Base-by-base conservation (phyloP, 2,329 filamentous ascomycete species). In the Cladobotryum protrusum region DNA sequence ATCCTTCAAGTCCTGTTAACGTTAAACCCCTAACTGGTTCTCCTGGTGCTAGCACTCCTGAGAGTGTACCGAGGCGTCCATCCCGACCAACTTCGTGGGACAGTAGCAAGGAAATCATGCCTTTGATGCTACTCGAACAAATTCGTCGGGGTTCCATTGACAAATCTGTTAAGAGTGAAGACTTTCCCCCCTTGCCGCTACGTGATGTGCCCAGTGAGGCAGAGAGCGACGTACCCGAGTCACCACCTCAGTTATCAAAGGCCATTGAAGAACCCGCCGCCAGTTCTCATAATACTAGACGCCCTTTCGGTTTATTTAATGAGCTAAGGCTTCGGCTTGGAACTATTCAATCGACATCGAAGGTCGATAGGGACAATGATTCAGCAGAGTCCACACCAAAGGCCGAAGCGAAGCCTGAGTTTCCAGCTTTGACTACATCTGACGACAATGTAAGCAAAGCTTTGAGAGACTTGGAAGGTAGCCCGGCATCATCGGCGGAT, bases 51-150 rank as follows among this genome's bases (percentile, higher is more conserved):
- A 56, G 63, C 8, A 55, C 61, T 1, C 62, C 63, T 5, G 71
- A 75, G 12, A 55, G 61, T 13, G 53, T 63, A 15, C 60, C 65
- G 13, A 74, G 69, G 57, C 65, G 68, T 45, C 62, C 68, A 39
- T 60, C 72, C 18, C 73, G 81, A 5, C 79, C 79, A 12, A 81
- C 71, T 12, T 83, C 79, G 0, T 84, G 81, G 81, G 81, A 83
- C 41, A 79, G 69, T 55, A 77, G 76, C 15, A 79, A 79, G 48
- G 89, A 93, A 62, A 85, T 91, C 60, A 84, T 87, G 57, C 91
- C 91, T 0, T 71, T 96, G 8, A 92, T 87, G 67, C 82, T 96
- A 18, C 81, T 95, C 6, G 87, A 95, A 65, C 82, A 72, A 55
- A 72, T 71, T 3, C 70, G 73, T 8, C 69, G 72, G 39, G 66